Percentiles rank a stretch among this genome's conserved stretches.
Evolutionary conservation across 2,329 filamentous ascomycete species (phyloP).

Genomic region (Hypoxylon sp.): DNA sequence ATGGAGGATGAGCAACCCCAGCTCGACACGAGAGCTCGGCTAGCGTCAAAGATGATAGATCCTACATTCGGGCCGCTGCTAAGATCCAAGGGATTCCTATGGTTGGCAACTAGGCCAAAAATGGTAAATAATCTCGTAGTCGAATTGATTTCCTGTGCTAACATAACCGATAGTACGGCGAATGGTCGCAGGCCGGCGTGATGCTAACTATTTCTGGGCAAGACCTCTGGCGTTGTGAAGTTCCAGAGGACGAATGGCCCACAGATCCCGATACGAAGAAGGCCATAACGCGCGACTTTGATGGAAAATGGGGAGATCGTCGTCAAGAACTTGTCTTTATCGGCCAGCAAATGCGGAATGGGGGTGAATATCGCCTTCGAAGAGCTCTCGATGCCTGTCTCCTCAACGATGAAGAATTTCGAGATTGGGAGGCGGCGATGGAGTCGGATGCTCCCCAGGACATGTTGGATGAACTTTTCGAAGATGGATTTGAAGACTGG

Average conservation of each 20-base stretch:
- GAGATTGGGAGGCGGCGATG: conserved; percentile 53
- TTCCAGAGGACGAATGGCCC: conserved; percentile 66
- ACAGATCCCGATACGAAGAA: conserved; percentile 62
- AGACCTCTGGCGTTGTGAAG: conserved; percentile 70
- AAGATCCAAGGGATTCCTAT: conserved; percentile 73
- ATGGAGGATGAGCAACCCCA: conserved; percentile 49
- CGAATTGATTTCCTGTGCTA: conserved; percentile 5
- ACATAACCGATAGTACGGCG: conserved; percentile 58
- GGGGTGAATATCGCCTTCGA: conserved; percentile 59
- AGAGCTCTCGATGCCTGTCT: conserved; percentile 71
- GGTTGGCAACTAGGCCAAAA: conserved; percentile 69
- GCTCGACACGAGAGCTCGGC: conserved; percentile 53
- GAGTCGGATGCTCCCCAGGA: conserved; percentile 40
- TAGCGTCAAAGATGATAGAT: conserved; percentile 68
- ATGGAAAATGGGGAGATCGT: conserved; percentile 75
- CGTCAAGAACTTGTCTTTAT: conserved; percentile 82
- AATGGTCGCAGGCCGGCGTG: conserved; percentile 74
- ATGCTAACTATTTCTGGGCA: conserved; percentile 73
- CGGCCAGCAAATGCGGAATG: conserved; percentile 71
- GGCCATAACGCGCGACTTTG: conserved; percentile 64
- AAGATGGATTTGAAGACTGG: conserved; percentile 54
- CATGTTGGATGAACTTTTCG: conserved; percentile 47
- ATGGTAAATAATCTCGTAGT: conserved; percentile 49
- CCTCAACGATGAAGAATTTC: conserved; percentile 70
- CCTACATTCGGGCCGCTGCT: conserved; percentile 68